A percentile compares a stretch with the other conserved stretches of the same genome.
phyloP scores from a whole-genome alignment of 192 early-diverging fungal species.

The Coemansia sp. region DNA sequence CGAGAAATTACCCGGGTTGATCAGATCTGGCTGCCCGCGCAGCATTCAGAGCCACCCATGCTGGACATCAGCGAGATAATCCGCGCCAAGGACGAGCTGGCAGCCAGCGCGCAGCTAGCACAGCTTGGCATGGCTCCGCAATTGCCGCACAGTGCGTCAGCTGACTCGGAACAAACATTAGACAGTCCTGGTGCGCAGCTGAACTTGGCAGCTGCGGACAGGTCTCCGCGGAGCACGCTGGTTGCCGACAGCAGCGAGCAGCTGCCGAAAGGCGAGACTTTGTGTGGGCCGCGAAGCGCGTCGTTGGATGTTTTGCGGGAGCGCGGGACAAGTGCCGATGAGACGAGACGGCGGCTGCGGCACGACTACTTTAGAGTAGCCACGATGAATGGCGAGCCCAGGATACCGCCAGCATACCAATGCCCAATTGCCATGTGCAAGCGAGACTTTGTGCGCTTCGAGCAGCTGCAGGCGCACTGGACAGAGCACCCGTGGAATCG shows the following conservation, averaged over 20 bases:
- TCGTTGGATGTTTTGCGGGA: neutral
- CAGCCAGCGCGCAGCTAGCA: neutral
- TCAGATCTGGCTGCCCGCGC: slow-evolving; percentile 7
- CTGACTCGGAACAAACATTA: slow-evolving; percentile 15
- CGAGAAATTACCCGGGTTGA: slow-evolving; percentile 31
- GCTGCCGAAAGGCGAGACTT: too few species aligned
- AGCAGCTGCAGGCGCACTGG: slow-evolving; percentile 38
- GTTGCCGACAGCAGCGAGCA: slow-evolving; percentile 1
- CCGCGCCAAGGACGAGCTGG: slow-evolving; percentile 25
- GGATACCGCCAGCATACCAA: slow-evolving; percentile 15
- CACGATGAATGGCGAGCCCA: slow-evolving; percentile 32
- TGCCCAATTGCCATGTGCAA: slow-evolving; percentile 35
- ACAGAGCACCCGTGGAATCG: slow-evolving; percentile 44
- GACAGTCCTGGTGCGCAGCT: neutral
- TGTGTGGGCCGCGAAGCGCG: neutral
- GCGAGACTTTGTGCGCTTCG: slow-evolving; percentile 19
- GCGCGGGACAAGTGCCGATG: slow-evolving; percentile 5
- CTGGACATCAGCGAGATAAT: slow-evolving; percentile 40
- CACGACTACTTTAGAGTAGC: slow-evolving; percentile 44
- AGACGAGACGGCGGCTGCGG: slow-evolving; percentile 20
- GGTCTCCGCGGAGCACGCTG: neutral
- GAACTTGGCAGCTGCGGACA: neutral
- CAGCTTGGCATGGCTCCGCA: neutral
- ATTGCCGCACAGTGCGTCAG: slow-evolving; percentile 11
- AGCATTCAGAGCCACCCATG: slow-evolving; percentile 12